phyloP scores from a whole-genome alignment of 2,329 filamentous ascomycete species.

The Botrytis medusae region DNA sequence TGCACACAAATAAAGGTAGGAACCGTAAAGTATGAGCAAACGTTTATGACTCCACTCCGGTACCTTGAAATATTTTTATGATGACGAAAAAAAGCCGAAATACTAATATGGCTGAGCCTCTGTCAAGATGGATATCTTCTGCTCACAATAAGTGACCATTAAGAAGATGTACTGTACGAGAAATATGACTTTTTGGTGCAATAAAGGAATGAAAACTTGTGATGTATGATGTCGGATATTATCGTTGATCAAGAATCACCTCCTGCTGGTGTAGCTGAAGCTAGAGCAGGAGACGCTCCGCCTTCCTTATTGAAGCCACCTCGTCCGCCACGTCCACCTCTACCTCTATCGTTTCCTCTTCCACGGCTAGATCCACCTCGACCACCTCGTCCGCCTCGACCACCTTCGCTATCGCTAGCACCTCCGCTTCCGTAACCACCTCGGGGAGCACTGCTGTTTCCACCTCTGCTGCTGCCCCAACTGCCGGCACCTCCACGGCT shows the following conservation, averaged over 20 bases:
- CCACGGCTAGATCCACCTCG: slow-evolving; percentile 59
- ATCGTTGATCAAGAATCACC: slow-evolving; percentile 32
- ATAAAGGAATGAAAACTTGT: slow-evolving; percentile 31
- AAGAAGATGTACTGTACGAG: slow-evolving; percentile 39
- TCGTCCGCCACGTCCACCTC: slow-evolving; percentile 56
- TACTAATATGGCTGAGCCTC: slow-evolving; percentile 27
- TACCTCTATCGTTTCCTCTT: slow-evolving; percentile 55
- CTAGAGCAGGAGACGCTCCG: slow-evolving; percentile 48
- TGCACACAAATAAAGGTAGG: slow-evolving; percentile 24
- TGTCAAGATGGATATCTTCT: slow-evolving; percentile 32
- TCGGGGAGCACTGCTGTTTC: slow-evolving; percentile 52
- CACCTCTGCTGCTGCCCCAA: slow-evolving; percentile 67
- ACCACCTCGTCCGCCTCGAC: slow-evolving; percentile 53
- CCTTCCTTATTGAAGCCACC: slow-evolving; percentile 57
- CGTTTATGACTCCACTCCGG: slow-evolving; percentile 36
- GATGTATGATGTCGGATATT: slow-evolving; percentile 11
- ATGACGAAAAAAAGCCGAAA: slow-evolving; percentile 31
- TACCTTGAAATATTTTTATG: slow-evolving; percentile 28
- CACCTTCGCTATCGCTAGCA: slow-evolving; percentile 70
- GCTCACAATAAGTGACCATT: slow-evolving; percentile 37
- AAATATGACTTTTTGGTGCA: slow-evolving; percentile 36
- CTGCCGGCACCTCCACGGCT: slow-evolving; percentile 65
- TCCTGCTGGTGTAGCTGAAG: slow-evolving; percentile 49
- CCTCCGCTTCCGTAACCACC: slow-evolving; percentile 85
- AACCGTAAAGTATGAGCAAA: slow-evolving; percentile 39